Base-by-base conservation (phyloP, 2,329 filamentous ascomycete species). In the Penicillium sp. region DNA sequence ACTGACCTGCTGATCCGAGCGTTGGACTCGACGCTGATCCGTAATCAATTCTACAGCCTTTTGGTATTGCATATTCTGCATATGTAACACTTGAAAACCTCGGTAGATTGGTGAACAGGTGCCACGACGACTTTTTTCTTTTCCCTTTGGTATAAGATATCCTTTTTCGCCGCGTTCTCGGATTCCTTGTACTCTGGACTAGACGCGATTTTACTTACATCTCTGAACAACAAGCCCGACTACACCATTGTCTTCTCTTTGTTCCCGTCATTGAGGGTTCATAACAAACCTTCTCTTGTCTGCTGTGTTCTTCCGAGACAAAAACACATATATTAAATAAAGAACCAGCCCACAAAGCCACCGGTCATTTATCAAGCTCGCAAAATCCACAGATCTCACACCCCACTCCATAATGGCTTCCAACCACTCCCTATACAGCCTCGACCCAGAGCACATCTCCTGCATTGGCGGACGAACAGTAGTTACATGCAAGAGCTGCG, bases 381-480 rank as follows among this genome's bases (percentile, higher is more conserved):
- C 8, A 5, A 45, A 32, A 24, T 18, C 22, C 36, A n/a, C 34
- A 42, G 18, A 38, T 40, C 29, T 39, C 39, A 5, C 9, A 29
- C 18, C 13, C n/a, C 16, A 24, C 14, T 44, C 43, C 47, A 50
- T 52, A 43, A 69, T 69, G 66, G 57, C 60, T n/a, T 54, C 60
- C 11, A 51, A 55, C 7, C 13, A 50, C 21, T 56, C 61, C 11
- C 32, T 60, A 18, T 22, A 66, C 36, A 47, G 62, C 24, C 62
- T 71, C 4, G 71, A 73, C 45, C 71, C 71, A 2, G 55, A 58
- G 4, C 71, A 73, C 44, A 66, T 59, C 7, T 68, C 67, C 10
- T 74, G 72, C 59, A 66, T 70, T 32, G 67, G 71, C 11, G 71
- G 72, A 3, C 62, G 61, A 40, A 70, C 65, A 5, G 68, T 71